Evolutionary conservation across 345 rosid species (phyloP).

Genomic region (Gossypium turneri): DNA sequence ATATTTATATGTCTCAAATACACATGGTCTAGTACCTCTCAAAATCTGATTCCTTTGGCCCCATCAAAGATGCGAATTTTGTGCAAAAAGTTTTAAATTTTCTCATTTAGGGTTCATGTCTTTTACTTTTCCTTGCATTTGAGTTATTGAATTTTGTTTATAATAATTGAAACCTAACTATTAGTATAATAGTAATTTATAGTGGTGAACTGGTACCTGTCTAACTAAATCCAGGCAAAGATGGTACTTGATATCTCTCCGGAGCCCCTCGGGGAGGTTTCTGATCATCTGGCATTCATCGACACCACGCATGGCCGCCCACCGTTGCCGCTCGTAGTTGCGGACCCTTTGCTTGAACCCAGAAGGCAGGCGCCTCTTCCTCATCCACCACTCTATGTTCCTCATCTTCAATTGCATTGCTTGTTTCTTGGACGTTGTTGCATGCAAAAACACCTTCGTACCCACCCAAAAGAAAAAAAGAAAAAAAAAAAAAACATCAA

Average conservation of each 20-base stretch:
- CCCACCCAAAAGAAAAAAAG: background rate
- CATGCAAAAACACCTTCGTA: conserved; percentile 43
- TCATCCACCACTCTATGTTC: conserved; percentile 99
- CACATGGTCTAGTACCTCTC: no score
- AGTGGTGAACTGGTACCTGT: conserved; percentile 45
- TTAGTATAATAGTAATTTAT: no score
- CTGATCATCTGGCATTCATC: conserved; percentile 84
- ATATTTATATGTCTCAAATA: no score
- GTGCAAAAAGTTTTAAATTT: no score
- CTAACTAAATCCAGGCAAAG: conserved; percentile 87
- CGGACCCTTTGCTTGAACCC: conserved; percentile 89
- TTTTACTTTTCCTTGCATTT: no score
- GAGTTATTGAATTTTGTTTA: no score
- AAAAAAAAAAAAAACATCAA: no score
- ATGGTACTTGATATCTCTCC: conserved; percentile 95
- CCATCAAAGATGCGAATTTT: no score
- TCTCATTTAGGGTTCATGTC: no score
- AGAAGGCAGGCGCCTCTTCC: conserved; percentile 70
- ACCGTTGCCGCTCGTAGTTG: conserved; percentile 82
- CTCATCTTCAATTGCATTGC: conserved; percentile 98
- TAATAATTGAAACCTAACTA: no score
- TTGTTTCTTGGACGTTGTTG: conserved; percentile 67
- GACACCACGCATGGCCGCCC: conserved; percentile 99
- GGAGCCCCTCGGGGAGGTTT: conserved; percentile 83
- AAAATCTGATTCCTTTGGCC: no score